Base-by-base conservation (phyloP, 228 moss, liverwort and hornwort species). In the Sphagnum magellanicum region DNA sequence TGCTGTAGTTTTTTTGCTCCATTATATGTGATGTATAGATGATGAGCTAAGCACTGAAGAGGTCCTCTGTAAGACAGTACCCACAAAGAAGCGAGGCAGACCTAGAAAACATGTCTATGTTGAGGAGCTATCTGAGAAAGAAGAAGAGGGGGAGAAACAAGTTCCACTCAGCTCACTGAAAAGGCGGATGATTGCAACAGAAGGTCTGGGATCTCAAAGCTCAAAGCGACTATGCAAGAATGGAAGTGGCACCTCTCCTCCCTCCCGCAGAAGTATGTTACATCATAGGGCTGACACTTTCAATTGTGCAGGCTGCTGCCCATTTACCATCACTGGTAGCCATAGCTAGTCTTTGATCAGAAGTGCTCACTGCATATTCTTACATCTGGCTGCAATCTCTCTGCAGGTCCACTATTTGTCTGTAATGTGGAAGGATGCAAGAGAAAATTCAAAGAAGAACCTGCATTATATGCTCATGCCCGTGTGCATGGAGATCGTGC, bases 341-440 rank as follows among this genome's bases (percentile, higher is more conserved):
- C 32, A 32, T 32, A 32, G 32, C 32, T 32, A 32, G 3, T 32
- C 32, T 32, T 32, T 32, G 32, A 32, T 32, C 32, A 32, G 32
- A 32, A 32, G 32, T 32, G 32, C 32, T 32, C 32, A 32, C 32
- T 32, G 32, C 32, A 3, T 32, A 32, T 32, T 62, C 61, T 66
- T 8, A 65, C 15, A 4, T 66, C 7, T 32, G 32, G 32, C 49
- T 8, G 1, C 53, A 48, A 32, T 32, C 32, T 32, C 1, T 32
- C 32, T 59, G 12, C 89, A 95, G 95, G 90, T 65, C 82, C 90
- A 63, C 52, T 81, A 17, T 92, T 83, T 69, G 78, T 83, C 10
- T 97, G 97, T 81, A 93, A 90, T 81, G 91, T 84, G 14, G 93
- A 90, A 74, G 97, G 97, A 53, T 97, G 97, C 78, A 93, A 88